Base-by-base conservation (phyloP, 352 stramenopile genomes). In the Phytopythium oedochilum region DNA sequence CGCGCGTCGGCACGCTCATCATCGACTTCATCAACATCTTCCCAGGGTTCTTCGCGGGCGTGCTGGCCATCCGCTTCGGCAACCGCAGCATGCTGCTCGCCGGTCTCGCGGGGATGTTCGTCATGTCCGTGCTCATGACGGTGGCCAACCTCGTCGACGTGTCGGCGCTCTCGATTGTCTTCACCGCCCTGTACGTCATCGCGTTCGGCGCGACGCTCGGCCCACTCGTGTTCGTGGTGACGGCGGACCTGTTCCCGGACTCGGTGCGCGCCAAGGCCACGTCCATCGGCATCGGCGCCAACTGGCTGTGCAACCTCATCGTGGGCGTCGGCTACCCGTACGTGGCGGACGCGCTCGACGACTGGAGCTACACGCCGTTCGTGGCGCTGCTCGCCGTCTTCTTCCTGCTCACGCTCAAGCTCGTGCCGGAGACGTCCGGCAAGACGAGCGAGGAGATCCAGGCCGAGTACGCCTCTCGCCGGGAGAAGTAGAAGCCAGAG, bases 401-500 rank as follows among this genome's bases (percentile, higher is more conserved):
- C 29, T 73, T 63, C 40, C 18, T 59, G 9, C 73, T 83, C 55
- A 59, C 69, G 35, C 63, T 68, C 29, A 61, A 57, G 12, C 52
- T 66, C n/a, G 58, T 90, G 3, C 80, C 80, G 1, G 80, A 90
- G 56, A 90, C 80, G 5, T 75, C 66, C 23, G 71, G 74, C 20
- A 86, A 85, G 46, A 86, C 75, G 14, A 79, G 57, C 38, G 69
- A 79, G 5, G 71, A 85, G 39, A 88, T 89, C 53, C 74, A 83
- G 31, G 40, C 36, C 9, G 63, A 71, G 53, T 87, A 80, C 53
- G 57, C 53, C 0, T 35, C 35, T 36, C 40, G 53, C 25, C 59
- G 54, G 39, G 34, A 58, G 53, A 55, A 57, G 25, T 34, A 40
- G 17, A 7, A 5, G 35, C 9, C 31, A 36, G 31, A 17, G 31